Evolutionary conservation across 805 yeast species (phyloP), one percentile per base, ranked within the genome.

Genomic region (Candida odintsovae): DNA sequence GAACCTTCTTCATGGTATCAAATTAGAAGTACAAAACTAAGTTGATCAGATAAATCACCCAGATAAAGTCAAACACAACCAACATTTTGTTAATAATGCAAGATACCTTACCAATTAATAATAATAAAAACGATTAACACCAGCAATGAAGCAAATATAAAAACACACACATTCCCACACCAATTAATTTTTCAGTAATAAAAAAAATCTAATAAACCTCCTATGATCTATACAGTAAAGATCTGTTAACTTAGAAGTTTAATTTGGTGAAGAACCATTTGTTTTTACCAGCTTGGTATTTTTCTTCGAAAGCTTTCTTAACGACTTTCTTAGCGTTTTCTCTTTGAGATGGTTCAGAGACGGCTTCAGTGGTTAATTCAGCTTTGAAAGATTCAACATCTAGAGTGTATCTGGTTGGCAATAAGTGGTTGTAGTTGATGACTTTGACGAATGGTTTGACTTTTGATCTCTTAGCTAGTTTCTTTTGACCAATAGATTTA

Each of bases 181-280:
- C 36, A 33, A 33, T 33, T 28, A 33, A 33, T 33, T 33, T 33
- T 33, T 29, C 18, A n/a, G 18, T n/a, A 15, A n/a, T 33, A 33
- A 33, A 16, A n/a, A 31, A 33, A 33, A n/a, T 33, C 36, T 33
- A 33, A 8, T 33, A 28, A 28, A 28, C 31, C 36, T 33, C 36
- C 36, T 16, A 33, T 7, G 35, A 15, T 31, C 13, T 31, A 9
- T 33, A 33, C 43, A 23, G 28, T 31, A 36, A 22, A 42, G 29
- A 42, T 44, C 20, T 21, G 20, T 10, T 15, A 19, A 29, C 44
- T 55, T 87, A 88, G 79, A 88, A 88, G 78, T 84, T 82, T 73
- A 88, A 84, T 80, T 94, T 92, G 77, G 95, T 83, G 90, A 92
- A 92, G 83, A 92, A 92, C 99, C 99, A 92, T 81, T 90, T 90